Evolutionary conservation across 2,329 filamentous ascomycete genomes (phyloP).

Genomic region (Verticillium nubilum): DNA sequence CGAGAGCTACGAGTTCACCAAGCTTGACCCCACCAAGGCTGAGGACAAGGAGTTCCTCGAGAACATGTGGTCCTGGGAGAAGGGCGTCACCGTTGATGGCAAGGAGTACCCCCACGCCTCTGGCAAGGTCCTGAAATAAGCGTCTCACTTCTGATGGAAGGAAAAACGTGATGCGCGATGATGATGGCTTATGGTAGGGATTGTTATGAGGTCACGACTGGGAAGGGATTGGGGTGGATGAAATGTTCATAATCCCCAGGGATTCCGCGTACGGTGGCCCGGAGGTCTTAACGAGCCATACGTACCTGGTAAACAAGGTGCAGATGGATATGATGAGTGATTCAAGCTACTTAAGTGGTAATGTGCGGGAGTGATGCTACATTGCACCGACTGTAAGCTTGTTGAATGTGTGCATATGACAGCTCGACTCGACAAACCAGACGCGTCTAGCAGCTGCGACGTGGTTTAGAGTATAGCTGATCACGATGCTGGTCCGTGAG

Average conservation of each 20-base stretch:
- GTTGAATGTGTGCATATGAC: too few relatives aligned
- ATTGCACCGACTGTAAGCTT: too few relatives aligned
- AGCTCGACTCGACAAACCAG: too few relatives aligned
- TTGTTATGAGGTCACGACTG: conserved; percentile 19
- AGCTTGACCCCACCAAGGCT: conserved; percentile 83
- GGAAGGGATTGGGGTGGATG: conserved; percentile 16
- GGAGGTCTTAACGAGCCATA: background rate
- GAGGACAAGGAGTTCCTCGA: conserved; percentile 85
- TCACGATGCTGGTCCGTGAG: too few relatives aligned
- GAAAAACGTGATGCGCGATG: conserved; percentile 14
- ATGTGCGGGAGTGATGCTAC: too few relatives aligned
- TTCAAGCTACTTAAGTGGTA: background rate
- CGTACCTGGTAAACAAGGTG: background rate
- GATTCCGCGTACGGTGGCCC: background rate
- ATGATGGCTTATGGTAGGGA: conserved; percentile 25
- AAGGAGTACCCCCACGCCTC: conserved; percentile 86
- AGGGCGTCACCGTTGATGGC: conserved; percentile 70
- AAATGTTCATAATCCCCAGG: conserved; percentile 10
- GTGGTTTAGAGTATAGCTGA: too few relatives aligned
- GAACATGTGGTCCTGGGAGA: conserved; percentile 89
- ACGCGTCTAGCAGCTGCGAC: too few relatives aligned
- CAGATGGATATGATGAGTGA: background rate
- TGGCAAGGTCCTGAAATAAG: conserved; percentile 99
- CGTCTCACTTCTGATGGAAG: conserved; percentile 13
- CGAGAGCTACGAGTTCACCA: conserved; percentile 94